Percentiles rank a stretch among this genome's conserved stretches.
phyloP scores from a whole-genome alignment of 495 filamentous ascomycete genomes.

The Penicillium subrubescens region DNA sequence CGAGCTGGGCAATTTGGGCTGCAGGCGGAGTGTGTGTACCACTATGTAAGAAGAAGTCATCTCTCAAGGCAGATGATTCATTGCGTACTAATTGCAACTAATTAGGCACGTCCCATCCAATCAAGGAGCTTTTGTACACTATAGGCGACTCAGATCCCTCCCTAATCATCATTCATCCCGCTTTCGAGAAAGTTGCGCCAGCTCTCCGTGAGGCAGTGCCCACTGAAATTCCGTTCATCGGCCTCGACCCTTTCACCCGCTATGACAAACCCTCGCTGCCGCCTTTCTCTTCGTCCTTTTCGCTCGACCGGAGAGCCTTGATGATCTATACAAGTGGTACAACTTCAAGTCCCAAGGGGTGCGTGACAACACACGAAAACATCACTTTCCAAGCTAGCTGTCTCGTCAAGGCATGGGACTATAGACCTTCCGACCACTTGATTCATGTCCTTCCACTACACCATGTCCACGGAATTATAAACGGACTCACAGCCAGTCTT shows the following conservation, averaged over 20 bases:
- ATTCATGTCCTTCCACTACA: conserved; percentile 51
- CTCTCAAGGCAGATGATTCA: not conserved
- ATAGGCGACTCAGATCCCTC: conserved; percentile 48
- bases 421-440: conserved; percentile 37
- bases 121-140: conserved; percentile 46
- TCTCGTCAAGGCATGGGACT: conserved; percentile 42
- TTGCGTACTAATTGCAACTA: not conserved
- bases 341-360: conserved; percentile 48
- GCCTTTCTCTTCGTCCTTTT: conserved; percentile 29
- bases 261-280: conserved; percentile 30
- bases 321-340: conserved; percentile 54
- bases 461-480: conserved; percentile 49
- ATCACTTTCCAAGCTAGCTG: conserved; percentile 47
- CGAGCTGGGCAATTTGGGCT: conserved; percentile 48
- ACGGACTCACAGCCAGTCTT: conserved; percentile 42
- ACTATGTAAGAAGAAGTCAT: conserved; percentile 31
- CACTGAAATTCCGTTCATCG: conserved; percentile 35
- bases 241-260: conserved; percentile 34
- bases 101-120: conserved; percentile 49
- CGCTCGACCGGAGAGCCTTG: conserved; percentile 38
- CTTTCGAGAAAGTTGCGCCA: conserved; percentile 38
- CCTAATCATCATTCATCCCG: conserved; percentile 43
- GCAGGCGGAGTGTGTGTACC: conserved; percentile 47
- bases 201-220: conserved; percentile 34
- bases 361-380: conserved; percentile 47